A percentile compares a stretch with the other conserved stretches of the same genome.
These are phyloP conservation scores for Sequoia sempervirens DNA, from an alignment of 75 land plant species.

Conservation along the genomic window DNA sequence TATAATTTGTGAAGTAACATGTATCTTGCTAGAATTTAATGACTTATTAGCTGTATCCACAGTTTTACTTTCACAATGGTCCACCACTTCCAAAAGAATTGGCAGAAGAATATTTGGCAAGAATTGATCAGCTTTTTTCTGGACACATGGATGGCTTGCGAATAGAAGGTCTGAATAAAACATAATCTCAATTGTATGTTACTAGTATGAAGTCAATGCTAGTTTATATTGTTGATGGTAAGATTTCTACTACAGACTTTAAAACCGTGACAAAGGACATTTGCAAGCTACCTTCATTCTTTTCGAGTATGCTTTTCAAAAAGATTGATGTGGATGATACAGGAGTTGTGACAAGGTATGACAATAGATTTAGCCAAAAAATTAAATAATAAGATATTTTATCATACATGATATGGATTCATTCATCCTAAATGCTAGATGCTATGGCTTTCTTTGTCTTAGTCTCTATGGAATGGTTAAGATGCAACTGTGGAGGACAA, in stretches of 20 bases:
- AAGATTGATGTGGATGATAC: slow-evolving; percentile 65
- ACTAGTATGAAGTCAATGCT: background rate
- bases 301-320: slow-evolving; percentile 72
- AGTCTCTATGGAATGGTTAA: background rate
- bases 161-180: slow-evolving; percentile 44
- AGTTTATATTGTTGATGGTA: background rate
- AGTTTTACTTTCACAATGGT: slow-evolving; percentile 94
- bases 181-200: background rate
- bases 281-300: slow-evolving; percentile 95
- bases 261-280: slow-evolving; percentile 69
- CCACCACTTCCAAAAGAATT: slow-evolving; percentile 77
- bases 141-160: slow-evolving; percentile 70
- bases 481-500: background rate
- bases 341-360: slow-evolving; percentile 79
- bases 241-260: slow-evolving; percentile 51
- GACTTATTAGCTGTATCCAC: slow-evolving; percentile 18
- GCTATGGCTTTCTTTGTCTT: background rate
- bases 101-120: slow-evolving; percentile 60
- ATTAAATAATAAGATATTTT: background rate
- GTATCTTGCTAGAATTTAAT: background rate
- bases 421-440: background rate
- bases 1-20: background rate
- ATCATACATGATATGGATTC: background rate
- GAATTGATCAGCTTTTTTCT: slow-evolving; percentile 64
- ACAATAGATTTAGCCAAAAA: background rate